These are phyloP conservation scores for Periconia macrospinosa DNA, from an alignment of 2,329 filamentous ascomycete species.

Conservation along the genomic window DNA sequence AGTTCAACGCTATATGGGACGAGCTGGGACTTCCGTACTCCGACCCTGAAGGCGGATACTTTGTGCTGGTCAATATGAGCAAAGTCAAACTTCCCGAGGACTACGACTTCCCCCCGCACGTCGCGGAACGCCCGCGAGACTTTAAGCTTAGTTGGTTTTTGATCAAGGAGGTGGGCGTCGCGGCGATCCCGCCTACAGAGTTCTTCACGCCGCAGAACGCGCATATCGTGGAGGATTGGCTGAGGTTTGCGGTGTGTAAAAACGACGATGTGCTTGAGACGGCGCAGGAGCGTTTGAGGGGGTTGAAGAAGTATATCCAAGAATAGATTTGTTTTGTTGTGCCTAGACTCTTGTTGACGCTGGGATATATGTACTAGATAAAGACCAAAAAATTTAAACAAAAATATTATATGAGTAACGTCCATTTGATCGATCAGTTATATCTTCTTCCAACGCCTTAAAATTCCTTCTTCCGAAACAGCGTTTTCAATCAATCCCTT, in stretches of 20 bases:
- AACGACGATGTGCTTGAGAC: constrained; percentile 72
- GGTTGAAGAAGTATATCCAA: constrained; percentile 54
- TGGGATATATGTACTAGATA: too few relatives aligned
- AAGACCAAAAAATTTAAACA: too few relatives aligned
- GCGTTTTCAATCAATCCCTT: too few relatives aligned
- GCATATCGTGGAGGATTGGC: constrained; percentile 86
- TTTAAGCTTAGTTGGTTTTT: constrained; percentile 97
- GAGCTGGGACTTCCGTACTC: constrained; percentile 66
- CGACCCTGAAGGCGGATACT: constrained; percentile 95
- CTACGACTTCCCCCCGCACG: constrained; percentile 88
- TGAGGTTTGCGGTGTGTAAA: constrained; percentile 96
- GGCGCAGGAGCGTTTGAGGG: constrained; percentile 53
- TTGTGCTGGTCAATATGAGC: constrained; percentile 90
- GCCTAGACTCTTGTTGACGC: too few relatives aligned
- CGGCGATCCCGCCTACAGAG: constrained; percentile 93
- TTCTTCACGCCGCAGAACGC: constrained; percentile 89
- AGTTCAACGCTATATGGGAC: constrained; percentile 71
- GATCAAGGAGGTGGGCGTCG: constrained; percentile 94
- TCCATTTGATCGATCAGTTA: too few relatives aligned
- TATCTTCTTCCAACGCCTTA: too few relatives aligned
- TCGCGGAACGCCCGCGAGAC: constrained; percentile 82
- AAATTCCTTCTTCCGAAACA: too few relatives aligned
- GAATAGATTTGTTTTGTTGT: too few relatives aligned
- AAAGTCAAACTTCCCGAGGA: constrained; percentile 81
- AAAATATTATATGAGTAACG: too few relatives aligned